Evolutionary conservation across 2,329 filamentous ascomycete genomes (phyloP).

Genomic region (Ascochyta fabae): DNA sequence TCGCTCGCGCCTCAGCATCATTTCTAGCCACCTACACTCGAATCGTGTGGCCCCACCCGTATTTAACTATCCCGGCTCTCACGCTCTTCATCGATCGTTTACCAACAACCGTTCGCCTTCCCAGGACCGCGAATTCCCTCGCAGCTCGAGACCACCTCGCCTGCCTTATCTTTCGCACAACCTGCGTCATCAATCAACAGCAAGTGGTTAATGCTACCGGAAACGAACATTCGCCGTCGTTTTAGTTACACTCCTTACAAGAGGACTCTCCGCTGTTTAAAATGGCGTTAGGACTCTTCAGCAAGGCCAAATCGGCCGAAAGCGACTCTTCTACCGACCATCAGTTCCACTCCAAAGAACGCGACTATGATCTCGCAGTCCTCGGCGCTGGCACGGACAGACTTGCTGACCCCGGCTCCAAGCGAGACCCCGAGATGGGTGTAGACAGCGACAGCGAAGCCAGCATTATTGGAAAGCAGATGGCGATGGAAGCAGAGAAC

Average conservation of each 20-base stretch:
- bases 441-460: slow-evolving; percentile 47
- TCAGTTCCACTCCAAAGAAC: slow-evolving; percentile 22
- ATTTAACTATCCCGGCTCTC: slow-evolving; percentile 15
- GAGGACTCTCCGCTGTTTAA: slow-evolving; percentile 55
- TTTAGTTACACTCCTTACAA: slow-evolving; percentile 51
- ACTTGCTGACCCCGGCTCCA: slow-evolving; percentile 49
- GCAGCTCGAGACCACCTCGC: slow-evolving; percentile 9
- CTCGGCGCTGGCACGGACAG: slow-evolving; percentile 35
- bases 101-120: slow-evolving; percentile 1
- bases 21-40: slow-evolving; percentile 14
- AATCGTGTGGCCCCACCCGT: slow-evolving; percentile 5
- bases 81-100: neutral
- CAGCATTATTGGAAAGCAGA: slow-evolving; percentile 67
- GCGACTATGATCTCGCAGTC: slow-evolving; percentile 41
- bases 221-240: slow-evolving; percentile 39
- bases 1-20: slow-evolving; percentile 20
- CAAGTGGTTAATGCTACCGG: slow-evolving; percentile 50
- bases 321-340: slow-evolving; percentile 24
- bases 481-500: slow-evolving; percentile 76
- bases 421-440: slow-evolving; percentile 28
- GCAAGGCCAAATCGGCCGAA: slow-evolving; percentile 27
- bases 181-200: neutral
- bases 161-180: neutral
- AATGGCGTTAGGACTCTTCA: slow-evolving; percentile 58
- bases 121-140: neutral